Conservation (phyloP, 768 basidiomycete genomes). For the Gyrodon lividus region DNA sequence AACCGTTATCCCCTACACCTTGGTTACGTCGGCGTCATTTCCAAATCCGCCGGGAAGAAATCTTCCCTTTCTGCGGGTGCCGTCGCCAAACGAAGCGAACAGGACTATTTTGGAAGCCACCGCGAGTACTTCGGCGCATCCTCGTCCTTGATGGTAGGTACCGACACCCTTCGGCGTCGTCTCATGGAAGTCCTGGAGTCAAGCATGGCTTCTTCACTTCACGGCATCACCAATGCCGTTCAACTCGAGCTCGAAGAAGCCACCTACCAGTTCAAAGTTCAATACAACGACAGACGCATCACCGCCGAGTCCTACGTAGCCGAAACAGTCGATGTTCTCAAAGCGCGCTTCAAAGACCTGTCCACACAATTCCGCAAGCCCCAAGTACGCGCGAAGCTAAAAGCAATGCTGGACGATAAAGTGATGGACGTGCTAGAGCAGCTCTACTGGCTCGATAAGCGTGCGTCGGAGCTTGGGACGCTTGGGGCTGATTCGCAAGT, state of each 20-base stretch:
- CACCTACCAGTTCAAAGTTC: constrained; percentile 98
- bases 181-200: constrained; percentile 98
- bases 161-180: constrained; percentile 82
- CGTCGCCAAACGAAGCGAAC: constrained; percentile 56
- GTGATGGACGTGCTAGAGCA: constrained; percentile 97
- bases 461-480: constrained; percentile 67
- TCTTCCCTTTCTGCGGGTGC: constrained; percentile 48
- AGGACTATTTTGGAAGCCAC: constrained; percentile 66
- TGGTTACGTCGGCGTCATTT: constrained; percentile 95
- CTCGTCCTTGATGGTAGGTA: constrained; percentile 82
- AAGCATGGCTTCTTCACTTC: constrained; percentile 94
- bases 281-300: constrained; percentile 94
- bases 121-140: constrained; percentile 59
- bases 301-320: constrained; percentile 97
- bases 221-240: constrained; percentile 95
- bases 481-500: constrained; percentile 71
- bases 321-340: constrained; percentile 92
- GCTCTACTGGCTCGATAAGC: constrained; percentile 94
- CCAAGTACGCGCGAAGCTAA: constrained; percentile 83
- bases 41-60: constrained; percentile 69
- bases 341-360: constrained; percentile 84
- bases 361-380: constrained; percentile 86
- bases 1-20: constrained; percentile 97
- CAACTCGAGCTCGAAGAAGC: constrained; percentile 97
- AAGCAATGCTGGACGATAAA: constrained; percentile 91